Evolutionary conservation across 768 basidiomycete species (phyloP), one percentile per base, ranked within the genome.

Genomic region (Trametes maxima): DNA sequence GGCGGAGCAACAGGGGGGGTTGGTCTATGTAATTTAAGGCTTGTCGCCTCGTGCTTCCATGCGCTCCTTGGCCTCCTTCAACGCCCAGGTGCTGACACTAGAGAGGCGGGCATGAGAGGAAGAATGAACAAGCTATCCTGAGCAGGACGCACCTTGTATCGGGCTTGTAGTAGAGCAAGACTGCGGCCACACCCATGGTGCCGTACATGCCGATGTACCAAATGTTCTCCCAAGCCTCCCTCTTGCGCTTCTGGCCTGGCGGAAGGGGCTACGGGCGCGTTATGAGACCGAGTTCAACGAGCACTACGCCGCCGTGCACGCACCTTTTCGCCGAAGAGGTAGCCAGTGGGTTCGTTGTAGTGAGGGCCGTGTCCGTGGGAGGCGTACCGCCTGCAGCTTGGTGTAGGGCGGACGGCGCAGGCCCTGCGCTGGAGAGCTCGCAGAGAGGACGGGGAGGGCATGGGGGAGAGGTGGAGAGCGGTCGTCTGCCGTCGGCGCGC

Each of bases 191-290:
- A 5, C 79, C 85, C 85, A 97, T 89, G 13, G 85, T 79, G 36
- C 95, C 95, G 70, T 91, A 94, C 91, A 97, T 94, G 35, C 94
- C 95, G 63, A 86, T 73, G 70, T 92, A 92, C 90, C 93, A 97
- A 42, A 92, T 80, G 65, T 82, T 86, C 78, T 97, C 95, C 94
- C 94, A 97, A 22, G 88, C 84, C 73, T 95, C 92, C 73, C 88
- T 89, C 71, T 88, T 85, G 69, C 94, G 83, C 73, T 92, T 95
- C 75, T 92, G 86, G 11, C 92, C 92, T 3, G 87, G 84, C 35
- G 88, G 81, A 47, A 79, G 85, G 6, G 92, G 91, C 92, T 94
- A 59, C 4, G 11, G 21, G 8, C 21, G 17, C 2, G 43, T 4
- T 14, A 36, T 52, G 54, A 48, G 45, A n/a, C 19, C 8, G 28